Evolutionary conservation across 2,329 filamentous ascomycete species (phyloP).

Genomic region (Ophioceras dolichostomum): DNA sequence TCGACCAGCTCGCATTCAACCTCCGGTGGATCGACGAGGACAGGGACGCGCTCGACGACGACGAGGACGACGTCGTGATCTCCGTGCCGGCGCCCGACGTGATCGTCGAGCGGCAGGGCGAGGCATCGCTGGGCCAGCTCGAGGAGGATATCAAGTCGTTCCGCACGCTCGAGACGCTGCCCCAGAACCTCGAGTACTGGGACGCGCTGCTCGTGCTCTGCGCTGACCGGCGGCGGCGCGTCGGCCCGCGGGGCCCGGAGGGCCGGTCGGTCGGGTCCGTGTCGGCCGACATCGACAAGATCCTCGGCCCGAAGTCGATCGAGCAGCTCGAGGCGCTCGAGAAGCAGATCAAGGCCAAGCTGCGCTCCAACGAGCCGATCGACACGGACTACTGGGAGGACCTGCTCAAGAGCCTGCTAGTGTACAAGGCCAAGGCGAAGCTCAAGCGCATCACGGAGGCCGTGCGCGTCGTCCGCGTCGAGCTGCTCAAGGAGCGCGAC

Average conservation of each 20-base stretch:
- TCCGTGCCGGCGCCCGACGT: slow-evolving; percentile 68
- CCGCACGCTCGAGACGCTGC: slow-evolving; percentile 65
- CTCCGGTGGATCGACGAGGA: slow-evolving; percentile 79
- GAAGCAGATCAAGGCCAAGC: slow-evolving; percentile 73
- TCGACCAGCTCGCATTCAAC: slow-evolving; percentile 89
- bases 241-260: slow-evolving; percentile 47
- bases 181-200: slow-evolving; percentile 80
- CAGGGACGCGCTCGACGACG: slow-evolving; percentile 75
- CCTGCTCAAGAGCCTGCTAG: slow-evolving; percentile 66
- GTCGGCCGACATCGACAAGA: slow-evolving; percentile 73
- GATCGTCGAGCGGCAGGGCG: slow-evolving; percentile 63
- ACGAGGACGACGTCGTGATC: slow-evolving; percentile 60
- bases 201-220: slow-evolving; percentile 79
- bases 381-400: slow-evolving; percentile 98
- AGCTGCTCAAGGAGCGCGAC: slow-evolving; percentile 54
- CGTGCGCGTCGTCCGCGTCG: slow-evolving; percentile 58
- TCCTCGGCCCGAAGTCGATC: slow-evolving; percentile 73
- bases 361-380: slow-evolving; percentile 80
- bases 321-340: slow-evolving; percentile 82
- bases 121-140: slow-evolving; percentile 58
- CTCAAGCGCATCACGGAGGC: slow-evolving; percentile 66
- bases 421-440: slow-evolving; percentile 88
- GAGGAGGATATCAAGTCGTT: slow-evolving; percentile 76
- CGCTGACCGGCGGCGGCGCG: slow-evolving; percentile 58
- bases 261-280: slow-evolving; percentile 71